Base-by-base conservation (phyloP, 2,329 filamentous ascomycete genomes). In the Penicillium oxalicum region DNA sequence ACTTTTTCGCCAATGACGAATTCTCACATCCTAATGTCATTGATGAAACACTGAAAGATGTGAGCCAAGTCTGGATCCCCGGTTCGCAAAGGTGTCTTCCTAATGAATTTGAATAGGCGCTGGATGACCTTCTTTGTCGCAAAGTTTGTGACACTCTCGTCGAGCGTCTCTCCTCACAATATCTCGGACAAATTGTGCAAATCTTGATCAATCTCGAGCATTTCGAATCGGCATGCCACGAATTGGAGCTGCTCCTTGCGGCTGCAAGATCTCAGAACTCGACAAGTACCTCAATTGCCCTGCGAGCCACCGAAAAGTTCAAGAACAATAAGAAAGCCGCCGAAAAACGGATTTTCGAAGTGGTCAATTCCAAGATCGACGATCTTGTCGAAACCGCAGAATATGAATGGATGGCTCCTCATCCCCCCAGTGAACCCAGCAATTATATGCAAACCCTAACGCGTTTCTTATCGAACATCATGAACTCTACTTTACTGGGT, bases 311-410 rank as follows among this genome's bases (percentile, higher is more conserved):
- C 0, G 86, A 89, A 56, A 81, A 88, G 51, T 98, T 98, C 68
- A 80, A 83, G 36, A 84, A 80, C 61, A 91, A 95, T 65, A 96
- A 96, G 72, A 96, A 97, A 73, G 90, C 87, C 1, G 93, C 93
- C 0, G 91, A 96, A 65, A 95, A 96, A 71, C 86, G 94, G 32
- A 97, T 98, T 49, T 98, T 98, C 64, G 94, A 98, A 70, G 80
- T 98, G 0, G 93, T 98, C 54, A 97, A 98, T 72, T 94, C 88
- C 49, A 98, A 98, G 74, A 97, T 98, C 60, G 91, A 97, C 63
- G 93, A 98, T 65, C 79, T 98, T 9, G 87, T 98, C 47, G 91
- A 96, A 61, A 97, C 91, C 0, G 91, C 93, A 29, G 93, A 98
- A 70, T 98, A 98, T 65, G 89, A 97, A 67, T 98, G 93, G 80